These are phyloP conservation scores for Tuber microsphaerosporum DNA, from an alignment of 495 filamentous ascomycete species.

Conservation along the genomic window DNA sequence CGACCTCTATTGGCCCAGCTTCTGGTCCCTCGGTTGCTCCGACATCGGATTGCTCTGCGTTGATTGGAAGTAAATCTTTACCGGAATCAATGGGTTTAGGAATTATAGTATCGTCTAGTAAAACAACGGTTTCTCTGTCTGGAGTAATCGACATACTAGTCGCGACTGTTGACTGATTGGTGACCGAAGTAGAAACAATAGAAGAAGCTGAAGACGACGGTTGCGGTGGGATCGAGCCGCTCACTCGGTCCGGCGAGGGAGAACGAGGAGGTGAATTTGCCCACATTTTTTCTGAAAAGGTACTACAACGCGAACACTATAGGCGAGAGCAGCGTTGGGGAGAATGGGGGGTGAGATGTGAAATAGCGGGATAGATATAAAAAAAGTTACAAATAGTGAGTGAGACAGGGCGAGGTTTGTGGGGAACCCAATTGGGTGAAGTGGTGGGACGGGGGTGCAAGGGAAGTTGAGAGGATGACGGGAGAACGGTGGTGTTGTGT, in stretches of 20 bases:
- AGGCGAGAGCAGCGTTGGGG: conserved; percentile 21
- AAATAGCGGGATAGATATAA: conserved; percentile 25
- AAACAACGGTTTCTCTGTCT: conserved; percentile 18
- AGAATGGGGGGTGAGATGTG: conserved; percentile 35
- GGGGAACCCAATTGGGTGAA: conserved; percentile 30
- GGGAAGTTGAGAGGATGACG: conserved; percentile 33
- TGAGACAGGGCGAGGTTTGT: conserved; percentile 25
- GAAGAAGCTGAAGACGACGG: conserved; percentile 30
- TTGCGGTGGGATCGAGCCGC: conserved; percentile 29
- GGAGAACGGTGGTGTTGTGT: conserved; percentile 20
- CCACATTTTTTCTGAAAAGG: conserved; percentile 23
- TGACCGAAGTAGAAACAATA: conserved; percentile 33
- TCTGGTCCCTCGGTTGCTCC: conserved; percentile 12
- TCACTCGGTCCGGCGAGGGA: conserved; percentile 19
- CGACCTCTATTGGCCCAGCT: conserved; percentile 19
- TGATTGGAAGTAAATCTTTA: neutral
- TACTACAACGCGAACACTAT: conserved; percentile 8
- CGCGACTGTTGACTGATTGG: conserved; percentile 36
- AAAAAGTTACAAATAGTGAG: conserved; percentile 18
- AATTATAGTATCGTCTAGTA: neutral
- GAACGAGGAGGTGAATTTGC: conserved; percentile 20
- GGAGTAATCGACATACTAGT: conserved; percentile 35
- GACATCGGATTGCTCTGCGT: conserved; percentile 12
- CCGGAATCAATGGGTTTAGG: conserved; percentile 1
- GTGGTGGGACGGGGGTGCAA: conserved; percentile 35